phyloP scores from a whole-genome alignment of 1,284 basidiomycete species.

The Cutaneotrichosporon sp. region DNA sequence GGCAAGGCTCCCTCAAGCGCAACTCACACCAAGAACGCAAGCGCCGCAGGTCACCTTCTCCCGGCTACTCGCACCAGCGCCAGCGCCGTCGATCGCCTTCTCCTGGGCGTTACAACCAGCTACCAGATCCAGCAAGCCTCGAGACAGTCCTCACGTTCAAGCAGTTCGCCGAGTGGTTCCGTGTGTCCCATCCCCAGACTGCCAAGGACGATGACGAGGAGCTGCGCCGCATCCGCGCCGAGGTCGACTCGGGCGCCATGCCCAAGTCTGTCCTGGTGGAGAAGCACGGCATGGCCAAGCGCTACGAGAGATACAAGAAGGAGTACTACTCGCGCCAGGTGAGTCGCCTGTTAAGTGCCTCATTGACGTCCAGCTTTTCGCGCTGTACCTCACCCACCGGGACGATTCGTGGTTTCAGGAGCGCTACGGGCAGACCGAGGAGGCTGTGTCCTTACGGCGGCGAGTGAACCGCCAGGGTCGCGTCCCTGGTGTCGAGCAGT shows the following conservation, averaged over 20 bases:
- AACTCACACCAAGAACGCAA: conserved; percentile 59
- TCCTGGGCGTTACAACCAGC: conserved; percentile 15
- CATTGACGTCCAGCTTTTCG: conserved; percentile 60
- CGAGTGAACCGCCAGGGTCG: conserved; percentile 79
- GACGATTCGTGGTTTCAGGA: conserved; percentile 92
- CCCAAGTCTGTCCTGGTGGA: conserved; percentile 60
- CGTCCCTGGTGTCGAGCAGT: conserved; percentile 68
- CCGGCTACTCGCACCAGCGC: conserved; percentile 61
- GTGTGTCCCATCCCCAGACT: conserved; percentile 73
- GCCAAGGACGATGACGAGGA: conserved; percentile 54
- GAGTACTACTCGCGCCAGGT: conserved; percentile 82
- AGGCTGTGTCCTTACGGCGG: conserved; percentile 67
- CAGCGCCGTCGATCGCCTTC: conserved; percentile 38
- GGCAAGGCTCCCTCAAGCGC: neutral
- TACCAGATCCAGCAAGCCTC: conserved; percentile 71
- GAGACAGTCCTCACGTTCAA: conserved; percentile 79
- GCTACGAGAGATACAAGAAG: conserved; percentile 90
- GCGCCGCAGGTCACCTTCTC: conserved; percentile 79
- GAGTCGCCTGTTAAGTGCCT: conserved; percentile 50
- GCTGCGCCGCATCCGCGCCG: conserved; percentile 31
- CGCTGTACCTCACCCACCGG: conserved; percentile 86
- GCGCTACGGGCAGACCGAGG: conserved; percentile 77
- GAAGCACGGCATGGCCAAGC: conserved; percentile 61
- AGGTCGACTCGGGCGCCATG: conserved; percentile 27
- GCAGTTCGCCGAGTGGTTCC: conserved; percentile 88